phyloP scores from a whole-genome alignment of 257 asterid species.

The Cinchona pubescens region DNA sequence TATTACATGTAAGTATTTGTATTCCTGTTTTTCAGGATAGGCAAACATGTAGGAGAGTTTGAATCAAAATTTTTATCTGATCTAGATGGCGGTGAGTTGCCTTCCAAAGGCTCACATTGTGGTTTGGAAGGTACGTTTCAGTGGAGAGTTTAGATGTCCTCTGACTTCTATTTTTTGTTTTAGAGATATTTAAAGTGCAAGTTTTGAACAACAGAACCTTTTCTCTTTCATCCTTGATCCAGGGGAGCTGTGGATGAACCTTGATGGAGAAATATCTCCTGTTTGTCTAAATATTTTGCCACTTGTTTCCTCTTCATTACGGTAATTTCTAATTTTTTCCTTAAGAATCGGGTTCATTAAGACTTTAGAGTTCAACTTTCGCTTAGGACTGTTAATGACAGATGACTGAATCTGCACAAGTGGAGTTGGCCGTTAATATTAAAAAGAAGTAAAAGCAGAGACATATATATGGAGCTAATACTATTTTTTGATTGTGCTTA shows the following conservation, averaged over 20 bases:
- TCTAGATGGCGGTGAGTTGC: constrained; percentile 51
- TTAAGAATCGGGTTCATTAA: constrained; percentile 7
- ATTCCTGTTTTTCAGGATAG: constrained; percentile 43
- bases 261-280: constrained; percentile 87
- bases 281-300: constrained; percentile 74
- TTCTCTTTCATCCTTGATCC: constrained; percentile 22
- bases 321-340: constrained; percentile 37
- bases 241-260: constrained; percentile 94
- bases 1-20: not conserved
- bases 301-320: constrained; percentile 54
- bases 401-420: not conserved
- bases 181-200: not conserved
- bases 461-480: not conserved
- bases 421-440: not conserved
- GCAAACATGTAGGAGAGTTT: constrained; percentile 69
- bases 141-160: not conserved
- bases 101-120: constrained; percentile 41
- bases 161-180: constrained; percentile 1
- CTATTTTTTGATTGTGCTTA: not conserved
- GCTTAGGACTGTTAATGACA: not conserved
- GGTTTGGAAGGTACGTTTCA: constrained; percentile 59
- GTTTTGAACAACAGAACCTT: not conserved
- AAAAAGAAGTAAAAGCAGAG: not conserved
- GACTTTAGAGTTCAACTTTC: not conserved
- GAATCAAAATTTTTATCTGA: constrained; percentile 69